Evolutionary conservation across 176 grass and related monocot species (phyloP).

Genomic region (Raddia distichophylla): DNA sequence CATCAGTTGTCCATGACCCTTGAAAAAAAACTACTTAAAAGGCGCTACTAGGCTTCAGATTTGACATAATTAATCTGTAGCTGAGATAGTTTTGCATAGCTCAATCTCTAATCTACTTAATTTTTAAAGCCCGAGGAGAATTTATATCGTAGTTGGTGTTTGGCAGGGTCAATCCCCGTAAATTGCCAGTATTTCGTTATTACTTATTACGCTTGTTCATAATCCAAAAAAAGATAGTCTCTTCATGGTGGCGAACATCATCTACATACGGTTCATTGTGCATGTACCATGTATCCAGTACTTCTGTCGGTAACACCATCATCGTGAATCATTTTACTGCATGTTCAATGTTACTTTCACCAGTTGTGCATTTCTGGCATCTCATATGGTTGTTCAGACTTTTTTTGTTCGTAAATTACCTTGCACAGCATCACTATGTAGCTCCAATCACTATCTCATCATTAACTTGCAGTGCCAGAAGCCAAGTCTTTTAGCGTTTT

Average conservation of each 20-base stretch:
- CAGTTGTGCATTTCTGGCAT: not conserved
- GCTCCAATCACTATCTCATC: not conserved
- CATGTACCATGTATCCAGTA: not conserved
- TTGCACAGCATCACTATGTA: constrained; percentile 2
- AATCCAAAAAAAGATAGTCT: not conserved
- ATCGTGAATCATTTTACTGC: not conserved
- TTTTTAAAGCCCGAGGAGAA: not conserved
- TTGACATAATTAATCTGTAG: not conserved
- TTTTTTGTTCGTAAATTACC: not conserved
- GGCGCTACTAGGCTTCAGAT: not conserved
- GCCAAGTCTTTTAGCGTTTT: not conserved
- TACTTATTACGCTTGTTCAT: constrained; percentile 24
- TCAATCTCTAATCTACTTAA: constrained; percentile 3
- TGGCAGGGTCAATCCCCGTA: not conserved
- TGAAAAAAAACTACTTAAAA: constrained; percentile 3
- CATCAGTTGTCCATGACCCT: not conserved
- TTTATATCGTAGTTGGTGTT: not conserved
- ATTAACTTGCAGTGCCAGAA: not conserved
- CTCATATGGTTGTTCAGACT: not conserved
- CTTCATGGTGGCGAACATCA: not conserved
- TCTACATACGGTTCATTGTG: constrained; percentile 1
- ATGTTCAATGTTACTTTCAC: not conserved
- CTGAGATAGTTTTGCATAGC: not conserved
- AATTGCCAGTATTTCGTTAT: not conserved
- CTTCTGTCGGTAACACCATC: not conserved